Conservation (phyloP, 345 rosid genomes). For the Isatis tinctoria region DNA sequence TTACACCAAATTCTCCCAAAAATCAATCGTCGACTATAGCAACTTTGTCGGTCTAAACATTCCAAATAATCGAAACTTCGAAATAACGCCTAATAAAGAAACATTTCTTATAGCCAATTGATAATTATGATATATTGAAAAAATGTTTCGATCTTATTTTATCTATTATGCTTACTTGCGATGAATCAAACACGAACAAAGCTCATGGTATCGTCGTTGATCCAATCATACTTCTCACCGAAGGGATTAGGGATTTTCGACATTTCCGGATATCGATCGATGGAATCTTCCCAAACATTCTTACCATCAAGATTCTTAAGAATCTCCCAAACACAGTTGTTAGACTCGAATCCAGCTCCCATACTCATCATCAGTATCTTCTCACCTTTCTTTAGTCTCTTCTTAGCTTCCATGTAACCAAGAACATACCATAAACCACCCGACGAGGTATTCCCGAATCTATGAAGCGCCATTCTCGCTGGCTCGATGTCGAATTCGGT, state of each 20-base stretch:
- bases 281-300: slow-evolving; percentile 33
- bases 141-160: background rate
- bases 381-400: slow-evolving; percentile 44
- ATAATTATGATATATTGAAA: background rate
- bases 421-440: slow-evolving; percentile 84
- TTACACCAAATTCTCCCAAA: no score
- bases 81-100: background rate
- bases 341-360: slow-evolving; percentile 65
- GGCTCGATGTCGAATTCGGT: slow-evolving; percentile 66
- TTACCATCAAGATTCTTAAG: slow-evolving; percentile 34
- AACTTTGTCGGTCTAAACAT: slow-evolving; percentile 10
- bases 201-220: slow-evolving; percentile 33
- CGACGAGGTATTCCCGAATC: slow-evolving; percentile 79
- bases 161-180: slow-evolving; percentile 1
- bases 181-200: slow-evolving; percentile 25
- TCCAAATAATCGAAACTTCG: slow-evolving; percentile 12
- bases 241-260: slow-evolving; percentile 24
- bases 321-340: slow-evolving; percentile 57
- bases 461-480: slow-evolving; percentile 71
- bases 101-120: slow-evolving; percentile 1
- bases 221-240: slow-evolving; percentile 31
- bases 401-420: slow-evolving; percentile 65
- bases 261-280: slow-evolving; percentile 22
- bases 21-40: background rate
- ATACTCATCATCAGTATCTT: slow-evolving; percentile 54